Base-by-base conservation (phyloP, 768 basidiomycete species). In the Pholiota molesta region DNA sequence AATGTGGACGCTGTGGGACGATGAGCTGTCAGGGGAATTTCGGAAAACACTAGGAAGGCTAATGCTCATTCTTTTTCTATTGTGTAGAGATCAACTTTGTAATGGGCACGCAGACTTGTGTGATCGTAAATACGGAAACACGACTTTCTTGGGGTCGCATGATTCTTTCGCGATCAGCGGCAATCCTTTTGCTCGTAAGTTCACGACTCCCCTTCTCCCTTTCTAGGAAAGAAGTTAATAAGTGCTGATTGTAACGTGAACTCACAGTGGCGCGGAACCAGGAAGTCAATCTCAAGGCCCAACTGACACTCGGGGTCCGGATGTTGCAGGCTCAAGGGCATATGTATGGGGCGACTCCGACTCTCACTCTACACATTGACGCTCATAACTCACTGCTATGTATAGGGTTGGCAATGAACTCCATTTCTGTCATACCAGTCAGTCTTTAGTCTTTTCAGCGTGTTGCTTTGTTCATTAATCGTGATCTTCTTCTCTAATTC, bases 51-150 rank as follows among this genome's bases (percentile, higher is more conserved):
- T n/a, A 23, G 17, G 51, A 7, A 44, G 13, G 47, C 7, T 19
- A 26, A 44, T 53, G 21, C 11, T 45, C 53, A 28, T 44, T 39
- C 58, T 59, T 47, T 60, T 49, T 28, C 40, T 42, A 14, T 45
- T 52, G 2, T 57, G 47, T 49, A 81, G 79, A 58, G 77, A 75
- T 14, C 77, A 74, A 16, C 75, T 83, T 3, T 91, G 88, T 71
- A 91, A 91, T 69, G 88, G 88, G 2, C 83, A 82, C 55, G 76
- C 86, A 8, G 86, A 86, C 63, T 72, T 90, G 1, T 91, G 89
- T 69, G 69, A 75, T 58, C 76, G 84, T 33, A 74, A 75, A 54
- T 91, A 89, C 68, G 83, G 78, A 53, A 82, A 83, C 55, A 74
- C 77, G 19, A 81, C 81, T 0, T 81, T 77, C 65, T 58, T 82